Percentiles rank a stretch among this genome's conserved stretches.
These are phyloP conservation scores for Protomyces lactucae-debilis DNA, from an alignment of 1,139 yeast genomes.

Conservation along the genomic window DNA sequence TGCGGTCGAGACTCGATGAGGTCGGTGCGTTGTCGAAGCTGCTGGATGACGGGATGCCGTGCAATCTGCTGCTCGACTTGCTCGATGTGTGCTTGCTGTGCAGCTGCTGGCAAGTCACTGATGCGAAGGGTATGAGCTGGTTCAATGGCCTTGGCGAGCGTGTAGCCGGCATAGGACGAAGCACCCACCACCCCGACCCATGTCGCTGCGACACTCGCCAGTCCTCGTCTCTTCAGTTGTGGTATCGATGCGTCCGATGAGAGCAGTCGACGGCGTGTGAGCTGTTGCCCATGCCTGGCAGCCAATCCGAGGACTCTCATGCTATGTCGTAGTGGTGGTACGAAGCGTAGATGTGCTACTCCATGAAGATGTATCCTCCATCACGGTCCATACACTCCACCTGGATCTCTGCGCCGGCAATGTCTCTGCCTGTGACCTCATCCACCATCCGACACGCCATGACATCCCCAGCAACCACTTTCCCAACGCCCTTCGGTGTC, in stretches of 20 bases:
- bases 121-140: not conserved
- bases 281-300: too few relatives aligned
- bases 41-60: slow-evolving; percentile 26
- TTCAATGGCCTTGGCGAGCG: not conserved
- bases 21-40: slow-evolving; percentile 30
- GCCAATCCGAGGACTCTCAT: too few relatives aligned
- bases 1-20: slow-evolving; percentile 33
- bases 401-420: slow-evolving; percentile 51
- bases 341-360: too few relatives aligned
- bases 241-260: too few relatives aligned
- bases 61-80: slow-evolving; percentile 12
- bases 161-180: not conserved
- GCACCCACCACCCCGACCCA: not conserved
- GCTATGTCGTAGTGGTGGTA: too few relatives aligned
- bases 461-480: slow-evolving; percentile 68
- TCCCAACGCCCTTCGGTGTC: slow-evolving; percentile 97
- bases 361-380: slow-evolving; percentile 55
- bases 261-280: too few relatives aligned
- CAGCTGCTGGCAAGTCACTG: not conserved
- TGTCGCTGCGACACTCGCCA: not conserved
- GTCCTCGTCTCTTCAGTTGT: too few relatives aligned
- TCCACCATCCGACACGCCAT: slow-evolving; percentile 59
- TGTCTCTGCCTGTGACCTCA: slow-evolving; percentile 46
- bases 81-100: not conserved
- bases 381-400: slow-evolving; percentile 63